phyloP scores from a whole-genome alignment of 2,329 filamentous ascomycete genomes.

The Pseudocercospora musae region DNA sequence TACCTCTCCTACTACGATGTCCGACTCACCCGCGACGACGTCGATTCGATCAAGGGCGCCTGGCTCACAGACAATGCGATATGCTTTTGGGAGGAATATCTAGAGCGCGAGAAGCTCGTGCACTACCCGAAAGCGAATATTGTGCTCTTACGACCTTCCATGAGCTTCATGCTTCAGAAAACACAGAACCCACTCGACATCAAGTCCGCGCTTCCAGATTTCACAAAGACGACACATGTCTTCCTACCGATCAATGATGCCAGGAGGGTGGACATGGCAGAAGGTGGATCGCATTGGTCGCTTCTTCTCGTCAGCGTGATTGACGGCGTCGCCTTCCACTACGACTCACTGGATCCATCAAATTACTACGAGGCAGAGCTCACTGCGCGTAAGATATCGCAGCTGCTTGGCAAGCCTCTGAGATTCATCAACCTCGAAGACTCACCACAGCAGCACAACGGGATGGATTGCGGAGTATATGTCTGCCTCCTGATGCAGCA shows the following conservation, averaged over 20 bases:
- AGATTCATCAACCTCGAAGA: constrained; percentile 80
- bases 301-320: constrained; percentile 83
- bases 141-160: constrained; percentile 83
- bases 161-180: constrained; percentile 88
- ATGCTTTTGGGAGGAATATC: constrained; percentile 95
- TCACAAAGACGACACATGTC: constrained; percentile 78
- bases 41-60: constrained; percentile 83
- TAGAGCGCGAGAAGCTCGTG: constrained; percentile 82
- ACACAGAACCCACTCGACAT: constrained; percentile 57
- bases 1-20: constrained; percentile 63
- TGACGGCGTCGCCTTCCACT: constrained; percentile 92
- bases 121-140: constrained; percentile 81
- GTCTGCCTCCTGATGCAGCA: constrained; percentile 95
- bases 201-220: constrained; percentile 72
- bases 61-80: constrained; percentile 99
- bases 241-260: constrained; percentile 96
- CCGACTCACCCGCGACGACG: constrained; percentile 81
- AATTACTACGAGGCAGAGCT: constrained; percentile 72
- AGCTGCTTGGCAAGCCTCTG: constrained; percentile 63
- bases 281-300: constrained; percentile 93
- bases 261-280: constrained; percentile 69
- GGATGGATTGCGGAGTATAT: constrained; percentile 91
- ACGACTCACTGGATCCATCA: constrained; percentile 76
- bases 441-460: constrained; percentile 86
- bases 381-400: constrained; percentile 66